phyloP scores from a whole-genome alignment of 495 filamentous ascomycete species.

The Amorphotheca resinae region DNA sequence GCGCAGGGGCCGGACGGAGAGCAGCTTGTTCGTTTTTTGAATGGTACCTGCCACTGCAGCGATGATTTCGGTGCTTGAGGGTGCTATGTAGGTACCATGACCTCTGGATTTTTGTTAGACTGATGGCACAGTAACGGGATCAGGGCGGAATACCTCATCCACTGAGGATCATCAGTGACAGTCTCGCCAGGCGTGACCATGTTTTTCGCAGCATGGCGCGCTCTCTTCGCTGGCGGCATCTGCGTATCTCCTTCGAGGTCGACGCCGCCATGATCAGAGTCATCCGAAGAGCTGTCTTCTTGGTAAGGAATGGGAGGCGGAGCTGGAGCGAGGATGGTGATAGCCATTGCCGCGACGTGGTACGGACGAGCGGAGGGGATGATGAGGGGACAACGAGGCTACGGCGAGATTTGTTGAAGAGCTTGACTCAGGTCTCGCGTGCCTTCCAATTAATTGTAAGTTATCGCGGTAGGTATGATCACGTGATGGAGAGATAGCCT shows the following conservation, averaged over 20 bases:
- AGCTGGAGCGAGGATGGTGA: slow-evolving; percentile 63
- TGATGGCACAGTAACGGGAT: background rate
- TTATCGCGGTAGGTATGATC: too few relatives aligned
- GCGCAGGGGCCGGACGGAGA: slow-evolving; percentile 76
- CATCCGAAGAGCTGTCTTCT: slow-evolving; percentile 34
- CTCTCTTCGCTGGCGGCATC: slow-evolving; percentile 25
- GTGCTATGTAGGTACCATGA: slow-evolving; percentile 64
- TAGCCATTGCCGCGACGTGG: slow-evolving; percentile 46
- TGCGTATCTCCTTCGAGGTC: slow-evolving; percentile 48
- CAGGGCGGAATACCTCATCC: slow-evolving; percentile 61
- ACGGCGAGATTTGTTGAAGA: background rate
- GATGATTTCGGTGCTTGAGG: slow-evolving; percentile 52
- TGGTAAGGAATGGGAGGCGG: slow-evolving; percentile 23
- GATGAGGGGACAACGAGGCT: slow-evolving; percentile 2
- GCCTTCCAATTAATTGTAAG: too few relatives aligned
- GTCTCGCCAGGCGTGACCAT: slow-evolving; percentile 82
- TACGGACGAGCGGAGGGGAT: background rate
- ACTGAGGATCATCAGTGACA: slow-evolving; percentile 85
- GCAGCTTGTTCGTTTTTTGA: slow-evolving; percentile 86
- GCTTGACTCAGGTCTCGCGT: too few relatives aligned
- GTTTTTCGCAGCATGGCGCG: slow-evolving; percentile 24
- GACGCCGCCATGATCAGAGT: slow-evolving; percentile 26
- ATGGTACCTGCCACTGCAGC: slow-evolving; percentile 81
- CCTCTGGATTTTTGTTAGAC: slow-evolving; percentile 36
- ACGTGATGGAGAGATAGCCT: too few relatives aligned